Evolutionary conservation across 2,329 filamentous ascomycete species (phyloP).

Genomic region (Magnaporthales sp.): DNA sequence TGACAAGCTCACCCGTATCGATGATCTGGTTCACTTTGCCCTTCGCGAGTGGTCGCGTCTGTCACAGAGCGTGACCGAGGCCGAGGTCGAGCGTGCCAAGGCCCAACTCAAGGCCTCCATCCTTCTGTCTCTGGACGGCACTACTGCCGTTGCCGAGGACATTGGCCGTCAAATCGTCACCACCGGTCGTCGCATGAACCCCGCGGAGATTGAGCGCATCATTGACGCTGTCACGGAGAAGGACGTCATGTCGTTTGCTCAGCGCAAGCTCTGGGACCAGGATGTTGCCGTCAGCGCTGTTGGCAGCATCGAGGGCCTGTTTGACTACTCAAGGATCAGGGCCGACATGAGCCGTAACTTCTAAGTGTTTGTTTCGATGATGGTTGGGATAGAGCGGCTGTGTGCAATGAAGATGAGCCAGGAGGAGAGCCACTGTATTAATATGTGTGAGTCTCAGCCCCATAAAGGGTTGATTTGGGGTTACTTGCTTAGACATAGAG

Average conservation of each 20-base stretch:
- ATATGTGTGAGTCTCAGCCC: constrained; percentile 22
- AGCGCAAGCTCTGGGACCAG: constrained; percentile 94
- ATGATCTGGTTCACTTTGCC: constrained; percentile 96
- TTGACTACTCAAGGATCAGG: constrained; percentile 52
- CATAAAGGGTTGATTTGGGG: constrained; percentile 28
- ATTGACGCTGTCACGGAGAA: constrained; percentile 87
- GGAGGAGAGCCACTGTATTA: constrained; percentile 19
- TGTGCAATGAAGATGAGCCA: background rate
- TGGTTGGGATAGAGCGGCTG: constrained; percentile 6
- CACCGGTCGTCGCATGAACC: constrained; percentile 83
- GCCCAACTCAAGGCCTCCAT: constrained; percentile 98
- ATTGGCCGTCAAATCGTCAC: constrained; percentile 98
- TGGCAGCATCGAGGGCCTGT: constrained; percentile 79
- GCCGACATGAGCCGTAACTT: constrained; percentile 28
- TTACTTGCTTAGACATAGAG: constrained; percentile 22
- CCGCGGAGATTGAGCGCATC: constrained; percentile 88
- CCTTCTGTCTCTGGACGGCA: constrained; percentile 93
- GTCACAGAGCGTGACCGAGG: constrained; percentile 75
- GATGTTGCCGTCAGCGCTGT: constrained; percentile 91
- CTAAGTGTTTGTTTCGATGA: constrained; percentile 10
- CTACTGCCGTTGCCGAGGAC: constrained; percentile 94
- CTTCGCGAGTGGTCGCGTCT: constrained; percentile 97
- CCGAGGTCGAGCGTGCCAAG: constrained; percentile 97
- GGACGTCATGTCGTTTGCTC: constrained; percentile 94
- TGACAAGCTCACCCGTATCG: constrained; percentile 77